These are phyloP conservation scores for Apostasia shenzhenica DNA, from an alignment of 106 monocot genomes.

Conservation along the genomic window DNA sequence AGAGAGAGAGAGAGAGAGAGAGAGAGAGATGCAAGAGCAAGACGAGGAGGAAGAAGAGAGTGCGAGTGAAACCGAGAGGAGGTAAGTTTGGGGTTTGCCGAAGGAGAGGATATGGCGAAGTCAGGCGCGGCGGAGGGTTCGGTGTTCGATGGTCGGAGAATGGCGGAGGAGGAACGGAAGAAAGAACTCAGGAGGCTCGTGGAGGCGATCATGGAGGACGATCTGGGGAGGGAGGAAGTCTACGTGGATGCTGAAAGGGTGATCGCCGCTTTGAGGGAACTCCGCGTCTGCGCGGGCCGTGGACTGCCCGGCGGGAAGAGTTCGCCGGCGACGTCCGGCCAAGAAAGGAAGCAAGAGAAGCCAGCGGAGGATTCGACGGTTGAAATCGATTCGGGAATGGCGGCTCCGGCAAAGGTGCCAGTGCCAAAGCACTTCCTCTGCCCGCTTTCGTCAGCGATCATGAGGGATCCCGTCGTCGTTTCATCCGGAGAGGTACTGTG, in stretches of 20 bases:
- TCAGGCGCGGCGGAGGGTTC: conserved; percentile 6
- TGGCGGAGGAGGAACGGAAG: conserved; percentile 12
- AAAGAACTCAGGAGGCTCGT: conserved; percentile 23
- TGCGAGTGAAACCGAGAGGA: too few species aligned
- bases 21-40: neutral
- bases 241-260: conserved; percentile 22
- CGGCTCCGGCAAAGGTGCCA: neutral
- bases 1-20: neutral
- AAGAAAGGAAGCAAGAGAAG: conserved; percentile 1
- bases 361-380: neutral
- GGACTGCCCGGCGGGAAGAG: conserved; percentile 5
- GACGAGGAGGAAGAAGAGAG: neutral
- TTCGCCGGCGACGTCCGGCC: neutral
- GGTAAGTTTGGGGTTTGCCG: neutral
- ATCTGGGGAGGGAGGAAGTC: conserved; percentile 5
- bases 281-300: neutral
- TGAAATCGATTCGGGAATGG: neutral
- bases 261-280: conserved; percentile 18
- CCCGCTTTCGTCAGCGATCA: conserved; percentile 71
- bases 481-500: conserved; percentile 57
- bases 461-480: conserved; percentile 84
- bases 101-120: conserved; percentile 19
- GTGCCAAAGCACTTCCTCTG: conserved; percentile 66
- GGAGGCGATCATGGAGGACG: conserved; percentile 16
- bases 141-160: neutral